phyloP scores from a whole-genome alignment of 163 green algal genomes.

The Scenedesmus sp. region DNA sequence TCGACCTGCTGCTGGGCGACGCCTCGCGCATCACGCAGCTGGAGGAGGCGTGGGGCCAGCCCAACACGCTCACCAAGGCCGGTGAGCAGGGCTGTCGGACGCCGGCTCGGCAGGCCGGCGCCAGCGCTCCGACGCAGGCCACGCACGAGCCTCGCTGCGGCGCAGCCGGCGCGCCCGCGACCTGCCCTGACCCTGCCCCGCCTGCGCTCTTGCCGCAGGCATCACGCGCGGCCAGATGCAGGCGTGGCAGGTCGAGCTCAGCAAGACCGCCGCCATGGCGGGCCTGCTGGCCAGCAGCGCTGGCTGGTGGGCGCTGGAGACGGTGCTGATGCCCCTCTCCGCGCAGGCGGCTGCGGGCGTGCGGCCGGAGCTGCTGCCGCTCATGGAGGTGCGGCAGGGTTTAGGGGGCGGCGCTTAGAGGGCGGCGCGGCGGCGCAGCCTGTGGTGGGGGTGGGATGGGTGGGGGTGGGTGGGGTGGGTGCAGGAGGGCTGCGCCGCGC shows the following conservation, averaged over 20 bases:
- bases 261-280: constrained; percentile 75
- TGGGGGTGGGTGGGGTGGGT: not conserved
- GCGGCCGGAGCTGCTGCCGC: constrained; percentile 67
- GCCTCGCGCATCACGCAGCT: constrained; percentile 43
- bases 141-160: no score
- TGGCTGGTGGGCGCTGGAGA: constrained; percentile 75
- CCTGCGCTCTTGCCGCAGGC: constrained; percentile 48
- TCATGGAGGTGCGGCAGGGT: constrained; percentile 63
- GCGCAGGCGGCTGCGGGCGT: constrained; percentile 64
- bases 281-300: constrained; percentile 41
- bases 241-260: constrained; percentile 68
- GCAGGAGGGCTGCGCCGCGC: not conserved
- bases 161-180: no score
- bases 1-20: constrained; percentile 53
- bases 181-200: no score
- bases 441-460: not conserved
- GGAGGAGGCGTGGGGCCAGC: constrained; percentile 57
- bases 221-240: constrained; percentile 71
- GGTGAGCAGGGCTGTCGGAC: constrained; percentile 30
- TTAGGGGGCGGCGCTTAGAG: not conserved
- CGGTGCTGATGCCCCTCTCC: constrained; percentile 55
- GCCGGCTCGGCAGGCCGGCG: no score
- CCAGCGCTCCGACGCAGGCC: no score
- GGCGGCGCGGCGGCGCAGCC: not conserved
- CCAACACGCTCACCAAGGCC: constrained; percentile 45